Conservation (phyloP, 495 filamentous ascomycete species). For the Hypoxylon trugodes region DNA sequence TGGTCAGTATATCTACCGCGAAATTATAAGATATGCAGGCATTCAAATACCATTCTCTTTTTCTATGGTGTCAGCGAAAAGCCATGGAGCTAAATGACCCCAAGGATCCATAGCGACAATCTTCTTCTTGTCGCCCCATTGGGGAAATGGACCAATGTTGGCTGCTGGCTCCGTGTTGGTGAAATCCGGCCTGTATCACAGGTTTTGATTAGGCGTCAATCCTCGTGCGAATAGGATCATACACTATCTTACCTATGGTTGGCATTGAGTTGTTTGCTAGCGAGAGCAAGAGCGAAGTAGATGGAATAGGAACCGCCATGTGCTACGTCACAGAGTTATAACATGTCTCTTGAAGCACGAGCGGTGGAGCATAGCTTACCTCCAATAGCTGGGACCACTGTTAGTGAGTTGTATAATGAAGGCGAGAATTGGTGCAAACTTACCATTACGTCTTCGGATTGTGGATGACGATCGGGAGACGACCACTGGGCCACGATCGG, state of each 20-base stretch:
- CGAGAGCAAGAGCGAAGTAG: constrained; percentile 93
- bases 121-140: constrained; percentile 91
- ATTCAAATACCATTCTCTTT: constrained; percentile 62
- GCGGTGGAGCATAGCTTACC: constrained; percentile 44
- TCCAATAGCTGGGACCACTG: constrained; percentile 52
- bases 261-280: constrained; percentile 83
- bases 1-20: constrained; percentile 21
- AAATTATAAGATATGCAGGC: background rate
- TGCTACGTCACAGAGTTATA: constrained; percentile 56
- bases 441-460: constrained; percentile 86
- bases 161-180: constrained; percentile 93
- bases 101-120: constrained; percentile 98
- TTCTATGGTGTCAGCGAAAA: constrained; percentile 73
- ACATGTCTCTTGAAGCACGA: background rate
- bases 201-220: constrained; percentile 15
- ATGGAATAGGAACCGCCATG: constrained; percentile 98
- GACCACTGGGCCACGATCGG: constrained; percentile 84
- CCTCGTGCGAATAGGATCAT: background rate
- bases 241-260: constrained; percentile 68
- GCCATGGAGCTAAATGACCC: constrained; percentile 87
- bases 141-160: constrained; percentile 84
- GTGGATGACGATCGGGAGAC: constrained; percentile 80
- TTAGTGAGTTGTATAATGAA: constrained; percentile 17
- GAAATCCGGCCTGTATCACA: constrained; percentile 72
- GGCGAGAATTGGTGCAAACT: constrained; percentile 39